phyloP scores from a whole-genome alignment of 2,329 filamentous ascomycete species.

The Trichoderma sp. region DNA sequence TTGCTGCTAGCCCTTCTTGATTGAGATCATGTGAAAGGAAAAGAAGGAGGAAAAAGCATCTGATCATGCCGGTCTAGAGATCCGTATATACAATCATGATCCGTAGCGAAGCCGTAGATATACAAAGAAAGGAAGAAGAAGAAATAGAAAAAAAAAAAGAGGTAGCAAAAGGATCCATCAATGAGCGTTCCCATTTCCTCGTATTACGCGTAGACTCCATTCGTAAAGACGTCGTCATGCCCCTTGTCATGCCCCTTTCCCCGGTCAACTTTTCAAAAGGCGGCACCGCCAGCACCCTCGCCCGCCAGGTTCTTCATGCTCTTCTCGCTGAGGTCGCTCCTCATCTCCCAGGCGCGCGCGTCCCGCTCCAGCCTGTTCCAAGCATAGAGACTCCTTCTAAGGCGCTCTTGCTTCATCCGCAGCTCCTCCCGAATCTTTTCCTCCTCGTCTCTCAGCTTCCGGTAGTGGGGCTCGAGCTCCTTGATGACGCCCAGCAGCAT shows the following conservation, averaged over 20 bases:
- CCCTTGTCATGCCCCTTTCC: not conserved
- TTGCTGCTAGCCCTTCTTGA: no score
- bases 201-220: no score
- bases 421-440: slow-evolving; percentile 59
- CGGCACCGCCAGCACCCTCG: slow-evolving; percentile 57
- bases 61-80: no score
- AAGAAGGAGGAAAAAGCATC: no score
- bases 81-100: no score
- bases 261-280: slow-evolving; percentile 46
- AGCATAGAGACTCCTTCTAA: slow-evolving; percentile 54
- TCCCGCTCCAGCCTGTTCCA: slow-evolving; percentile 61
- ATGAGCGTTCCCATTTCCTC: not conserved
- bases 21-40: no score
- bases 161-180: no score
- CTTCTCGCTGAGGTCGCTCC: slow-evolving; percentile 59
- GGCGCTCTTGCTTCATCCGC: slow-evolving; percentile 55
- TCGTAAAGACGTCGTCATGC: not conserved
- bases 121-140: no score
- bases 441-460: slow-evolving; percentile 59
- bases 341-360: slow-evolving; percentile 55
- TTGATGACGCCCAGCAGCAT: slow-evolving; percentile 52
- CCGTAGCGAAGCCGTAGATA: no score
- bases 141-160: no score
- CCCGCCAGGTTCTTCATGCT: slow-evolving; percentile 60
- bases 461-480: slow-evolving; percentile 57